These are phyloP conservation scores for Trametes pubescens DNA, from an alignment of 1,284 basidiomycete species.

Conservation along the genomic window DNA sequence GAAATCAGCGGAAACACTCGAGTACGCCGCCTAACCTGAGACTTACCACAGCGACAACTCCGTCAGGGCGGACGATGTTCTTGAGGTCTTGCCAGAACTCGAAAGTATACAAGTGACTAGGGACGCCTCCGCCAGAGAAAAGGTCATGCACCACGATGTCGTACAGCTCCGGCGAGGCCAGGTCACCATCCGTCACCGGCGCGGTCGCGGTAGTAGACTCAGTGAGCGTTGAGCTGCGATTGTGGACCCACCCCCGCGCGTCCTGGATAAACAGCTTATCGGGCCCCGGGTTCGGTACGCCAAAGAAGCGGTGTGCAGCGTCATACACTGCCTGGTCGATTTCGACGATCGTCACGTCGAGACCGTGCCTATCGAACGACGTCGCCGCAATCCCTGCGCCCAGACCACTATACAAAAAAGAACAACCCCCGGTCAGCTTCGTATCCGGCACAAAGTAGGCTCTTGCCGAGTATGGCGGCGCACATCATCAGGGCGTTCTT, in stretches of 20 bases:
- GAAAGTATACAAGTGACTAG: conserved; percentile 80
- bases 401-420: conserved; percentile 67
- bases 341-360: conserved; percentile 80
- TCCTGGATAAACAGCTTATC: conserved; percentile 76
- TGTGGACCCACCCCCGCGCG: conserved; percentile 70
- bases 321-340: conserved; percentile 89
- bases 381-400: conserved; percentile 85
- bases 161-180: conserved; percentile 49
- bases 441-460: conserved; percentile 1
- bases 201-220: conserved; percentile 18
- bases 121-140: conserved; percentile 90
- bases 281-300: conserved; percentile 66
- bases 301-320: conserved; percentile 83
- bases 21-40: neutral
- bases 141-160: conserved; percentile 90
- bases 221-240: conserved; percentile 46
- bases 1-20: neutral
- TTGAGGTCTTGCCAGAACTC: conserved; percentile 85
- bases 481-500: conserved; percentile 79
- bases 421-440: conserved; percentile 7
- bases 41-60: conserved; percentile 82
- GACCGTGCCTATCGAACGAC: conserved; percentile 71
- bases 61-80: conserved; percentile 70
- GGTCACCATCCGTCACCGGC: conserved; percentile 29
- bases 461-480: conserved; percentile 35